Percentiles rank a stretch among this genome's conserved stretches.
Evolutionary conservation across 2,329 filamentous ascomycete species (phyloP).

Genomic region (Claviceps sp.): DNA sequence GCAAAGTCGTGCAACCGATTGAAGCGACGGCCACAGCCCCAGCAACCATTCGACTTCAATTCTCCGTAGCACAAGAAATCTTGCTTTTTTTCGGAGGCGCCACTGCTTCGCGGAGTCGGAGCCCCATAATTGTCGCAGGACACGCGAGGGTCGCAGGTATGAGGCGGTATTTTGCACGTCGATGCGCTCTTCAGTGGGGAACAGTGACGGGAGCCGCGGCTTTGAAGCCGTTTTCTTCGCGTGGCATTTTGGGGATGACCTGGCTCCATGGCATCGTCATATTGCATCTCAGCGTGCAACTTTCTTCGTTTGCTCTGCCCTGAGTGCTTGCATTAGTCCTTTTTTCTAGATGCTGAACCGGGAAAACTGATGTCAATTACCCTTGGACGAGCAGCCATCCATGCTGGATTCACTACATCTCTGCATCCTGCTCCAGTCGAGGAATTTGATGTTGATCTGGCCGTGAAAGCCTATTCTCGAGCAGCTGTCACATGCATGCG

Average conservation of each 20-base stretch:
- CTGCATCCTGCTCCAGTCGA: background rate
- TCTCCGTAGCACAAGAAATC: background rate
- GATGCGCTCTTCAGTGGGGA: background rate
- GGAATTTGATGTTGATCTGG: background rate
- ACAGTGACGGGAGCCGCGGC: background rate
- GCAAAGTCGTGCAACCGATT: background rate
- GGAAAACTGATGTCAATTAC: background rate
- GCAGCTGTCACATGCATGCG: too few relatives aligned
- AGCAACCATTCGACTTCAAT: background rate
- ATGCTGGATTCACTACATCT: background rate
- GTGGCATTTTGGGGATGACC: background rate
- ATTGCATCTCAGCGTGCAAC: background rate
- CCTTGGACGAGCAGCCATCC: background rate
- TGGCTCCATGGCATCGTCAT: background rate
- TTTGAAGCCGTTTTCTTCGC: background rate
- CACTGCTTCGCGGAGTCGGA: background rate
- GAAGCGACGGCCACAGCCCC: constrained; percentile 4
- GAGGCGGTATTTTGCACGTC: background rate
- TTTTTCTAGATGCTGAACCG: background rate
- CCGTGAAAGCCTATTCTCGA: too few relatives aligned
- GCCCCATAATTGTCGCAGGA: background rate
- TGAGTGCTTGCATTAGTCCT: background rate
- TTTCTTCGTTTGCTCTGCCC: background rate
- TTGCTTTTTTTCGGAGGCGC: background rate
- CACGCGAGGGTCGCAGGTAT: background rate